phyloP scores from a whole-genome alignment of 352 stramenopile genomes.

The Blastocystis sp. region DNA sequence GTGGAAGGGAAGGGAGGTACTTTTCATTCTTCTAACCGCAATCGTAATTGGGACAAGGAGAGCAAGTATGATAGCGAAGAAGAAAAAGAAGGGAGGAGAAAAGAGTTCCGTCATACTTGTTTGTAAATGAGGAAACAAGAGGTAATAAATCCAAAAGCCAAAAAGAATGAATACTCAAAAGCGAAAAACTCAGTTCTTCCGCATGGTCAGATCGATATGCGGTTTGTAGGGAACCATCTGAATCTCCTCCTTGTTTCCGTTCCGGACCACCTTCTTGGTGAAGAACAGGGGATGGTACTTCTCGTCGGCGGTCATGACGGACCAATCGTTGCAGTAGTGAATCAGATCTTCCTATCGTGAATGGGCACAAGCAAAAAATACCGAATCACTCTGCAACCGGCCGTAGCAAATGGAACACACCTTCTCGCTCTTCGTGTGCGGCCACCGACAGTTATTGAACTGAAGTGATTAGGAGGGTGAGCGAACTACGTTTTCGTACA shows the following conservation, averaged over 20 bases:
- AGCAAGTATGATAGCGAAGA: constrained; percentile 16
- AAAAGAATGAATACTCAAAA: constrained; percentile 54
- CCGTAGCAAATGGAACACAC: constrained; percentile 95
- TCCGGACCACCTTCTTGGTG: neutral
- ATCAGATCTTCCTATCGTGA: constrained; percentile 38
- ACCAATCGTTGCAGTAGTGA: constrained; percentile 51
- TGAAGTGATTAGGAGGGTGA: constrained; percentile 56
- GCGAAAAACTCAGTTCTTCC: constrained; percentile 18
- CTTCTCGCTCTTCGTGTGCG: constrained; percentile 97
- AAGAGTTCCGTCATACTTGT: neutral
- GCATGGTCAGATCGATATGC: constrained; percentile 16
- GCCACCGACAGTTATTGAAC: constrained; percentile 70
- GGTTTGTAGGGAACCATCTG: constrained; percentile 35
- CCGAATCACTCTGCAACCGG: constrained; percentile 69
- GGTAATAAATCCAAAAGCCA: constrained; percentile 12
- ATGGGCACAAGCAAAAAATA: neutral
- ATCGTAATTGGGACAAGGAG: constrained; percentile 23
- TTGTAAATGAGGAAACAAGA: constrained; percentile 6
- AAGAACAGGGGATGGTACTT: constrained; percentile 52
- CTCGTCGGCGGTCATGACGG: constrained; percentile 45
- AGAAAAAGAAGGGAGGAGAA: neutral
- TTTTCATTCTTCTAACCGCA: neutral
- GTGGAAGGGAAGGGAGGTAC: neutral
- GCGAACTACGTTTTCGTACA: constrained; percentile 27
- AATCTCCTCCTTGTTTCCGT: neutral